Percentiles rank a stretch among this genome's conserved stretches.
These are phyloP conservation scores for Prototheca stagnorum DNA, from an alignment of 163 green algal species.

Conservation along the genomic window DNA sequence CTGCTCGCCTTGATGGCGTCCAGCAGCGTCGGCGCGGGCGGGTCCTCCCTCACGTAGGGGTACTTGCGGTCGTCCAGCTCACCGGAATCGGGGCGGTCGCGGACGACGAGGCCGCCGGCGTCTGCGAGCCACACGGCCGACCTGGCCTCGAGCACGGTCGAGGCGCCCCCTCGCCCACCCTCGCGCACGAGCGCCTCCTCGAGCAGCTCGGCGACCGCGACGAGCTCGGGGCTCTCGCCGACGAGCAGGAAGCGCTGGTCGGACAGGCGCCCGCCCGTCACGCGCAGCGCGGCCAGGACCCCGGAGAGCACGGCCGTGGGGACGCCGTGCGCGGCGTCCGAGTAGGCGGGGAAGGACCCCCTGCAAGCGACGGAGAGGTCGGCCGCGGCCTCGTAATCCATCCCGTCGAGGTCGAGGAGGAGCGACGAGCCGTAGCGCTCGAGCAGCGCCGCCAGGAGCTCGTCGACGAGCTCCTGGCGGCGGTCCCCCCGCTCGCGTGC, in stretches of 20 bases:
- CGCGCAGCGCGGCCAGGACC: constrained; percentile 42
- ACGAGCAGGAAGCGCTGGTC: constrained; percentile 48
- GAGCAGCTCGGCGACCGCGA: constrained; percentile 56
- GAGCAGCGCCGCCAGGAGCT: constrained; percentile 55
- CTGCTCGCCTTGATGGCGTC: constrained; percentile 41
- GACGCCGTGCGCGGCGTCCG: constrained; percentile 17
- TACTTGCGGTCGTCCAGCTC: constrained; percentile 55
- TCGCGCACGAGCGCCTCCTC: constrained; percentile 52
- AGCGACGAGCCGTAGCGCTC: constrained; percentile 54
- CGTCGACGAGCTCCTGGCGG: constrained; percentile 51
- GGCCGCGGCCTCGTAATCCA: constrained; percentile 51
- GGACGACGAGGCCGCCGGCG: constrained; percentile 37
- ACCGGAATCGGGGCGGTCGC: constrained; percentile 43
- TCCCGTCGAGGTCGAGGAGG: constrained; percentile 62
- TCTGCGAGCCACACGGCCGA: constrained; percentile 59
- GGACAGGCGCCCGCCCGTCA: constrained; percentile 33
- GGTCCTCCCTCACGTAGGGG: constrained; percentile 35
- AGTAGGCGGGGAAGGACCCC: constrained; percentile 29
- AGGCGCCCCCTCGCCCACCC: constrained; percentile 5
- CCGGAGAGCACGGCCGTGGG: constrained; percentile 36
- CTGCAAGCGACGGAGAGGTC: constrained; percentile 48
- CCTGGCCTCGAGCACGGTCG: constrained; percentile 53
- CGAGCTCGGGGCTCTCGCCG: constrained; percentile 31
- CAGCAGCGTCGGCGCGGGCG: constrained; percentile 11
- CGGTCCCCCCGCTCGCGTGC: constrained; percentile 20